phyloP scores from a whole-genome alignment of 2,329 filamentous ascomycete species.

The Colletotrichum phormii region DNA sequence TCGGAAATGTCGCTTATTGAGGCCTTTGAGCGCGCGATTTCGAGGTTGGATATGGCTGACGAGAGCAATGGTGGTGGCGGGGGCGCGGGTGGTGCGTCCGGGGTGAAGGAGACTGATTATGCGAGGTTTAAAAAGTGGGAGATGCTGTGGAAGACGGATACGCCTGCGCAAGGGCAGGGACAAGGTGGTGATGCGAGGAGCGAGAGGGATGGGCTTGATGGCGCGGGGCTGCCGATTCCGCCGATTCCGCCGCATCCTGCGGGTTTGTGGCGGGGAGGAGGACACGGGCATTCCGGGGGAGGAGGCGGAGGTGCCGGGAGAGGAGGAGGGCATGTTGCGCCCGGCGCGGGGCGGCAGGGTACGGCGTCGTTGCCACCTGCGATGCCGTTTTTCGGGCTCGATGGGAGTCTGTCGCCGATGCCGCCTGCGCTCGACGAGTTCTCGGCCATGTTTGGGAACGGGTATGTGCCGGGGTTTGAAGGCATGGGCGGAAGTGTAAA shows the following conservation, averaged over 20 bases:
- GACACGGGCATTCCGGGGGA: background rate
- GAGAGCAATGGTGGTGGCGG: constrained; percentile 35
- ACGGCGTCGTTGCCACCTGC: constrained; percentile 42
- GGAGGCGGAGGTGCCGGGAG: too few relatives aligned
- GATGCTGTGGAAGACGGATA: constrained; percentile 58
- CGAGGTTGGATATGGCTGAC: constrained; percentile 57
- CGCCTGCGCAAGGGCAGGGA: constrained; percentile 39
- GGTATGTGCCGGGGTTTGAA: constrained; percentile 25
- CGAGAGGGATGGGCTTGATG: constrained; percentile 35
- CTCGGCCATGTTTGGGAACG: constrained; percentile 35
- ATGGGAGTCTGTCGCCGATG: constrained; percentile 51
- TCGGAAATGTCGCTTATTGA: constrained; percentile 65
- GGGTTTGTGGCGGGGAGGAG: constrained; percentile 13
- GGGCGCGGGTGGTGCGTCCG: constrained; percentile 35
- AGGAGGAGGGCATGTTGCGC: constrained; percentile 27
- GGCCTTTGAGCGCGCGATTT: constrained; percentile 60
- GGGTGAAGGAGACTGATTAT: constrained; percentile 58
- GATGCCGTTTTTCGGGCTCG: constrained; percentile 51
- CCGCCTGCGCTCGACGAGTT: constrained; percentile 54
- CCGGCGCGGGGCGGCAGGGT: constrained; percentile 25
- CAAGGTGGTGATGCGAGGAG: constrained; percentile 39
- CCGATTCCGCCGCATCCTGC: constrained; percentile 28
- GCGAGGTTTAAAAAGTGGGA: constrained; percentile 51
- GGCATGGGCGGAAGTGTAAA: constrained; percentile 22
- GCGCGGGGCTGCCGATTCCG: too few relatives aligned